A percentile compares a stretch with the other conserved stretches of the same genome.
Conservation (phyloP, 2,329 filamentous ascomycete genomes). For the Verticillium albo-atrum region DNA sequence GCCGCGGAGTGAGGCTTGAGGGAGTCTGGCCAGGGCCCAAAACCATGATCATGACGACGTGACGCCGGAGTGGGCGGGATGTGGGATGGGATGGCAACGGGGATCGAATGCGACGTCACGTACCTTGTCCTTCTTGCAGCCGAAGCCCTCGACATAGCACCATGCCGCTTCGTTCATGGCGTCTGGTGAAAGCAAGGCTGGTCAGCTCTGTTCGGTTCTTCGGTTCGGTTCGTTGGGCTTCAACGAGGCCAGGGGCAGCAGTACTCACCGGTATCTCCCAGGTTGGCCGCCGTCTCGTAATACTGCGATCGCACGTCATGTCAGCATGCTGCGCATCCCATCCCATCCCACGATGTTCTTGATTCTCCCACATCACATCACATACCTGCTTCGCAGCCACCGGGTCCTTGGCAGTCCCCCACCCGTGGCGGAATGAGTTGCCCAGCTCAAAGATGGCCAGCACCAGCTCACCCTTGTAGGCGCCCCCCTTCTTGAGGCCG, state of each 20-base stretch:
- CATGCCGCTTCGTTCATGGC: slow-evolving; percentile 96
- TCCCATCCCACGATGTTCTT: no score
- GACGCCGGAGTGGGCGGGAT: neutral
- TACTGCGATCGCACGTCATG: slow-evolving; percentile 59
- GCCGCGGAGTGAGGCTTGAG: neutral
- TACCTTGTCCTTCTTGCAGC: slow-evolving; percentile 98
- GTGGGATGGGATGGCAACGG: neutral
- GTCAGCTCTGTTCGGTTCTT: slow-evolving; percentile 7
- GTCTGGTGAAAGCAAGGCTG: slow-evolving; percentile 45
- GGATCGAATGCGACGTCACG: slow-evolving; percentile 29
- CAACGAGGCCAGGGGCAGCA: neutral
- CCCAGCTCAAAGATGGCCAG: slow-evolving; percentile 94
- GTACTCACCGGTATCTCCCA: slow-evolving; percentile 74
- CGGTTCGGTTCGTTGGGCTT: slow-evolving; percentile 8
- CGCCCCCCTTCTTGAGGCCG: slow-evolving; percentile 87
- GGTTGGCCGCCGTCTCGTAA: slow-evolving; percentile 94
- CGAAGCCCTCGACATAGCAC: slow-evolving; percentile 97
- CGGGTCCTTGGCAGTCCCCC: slow-evolving; percentile 84
- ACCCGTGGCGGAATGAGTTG: slow-evolving; percentile 90
- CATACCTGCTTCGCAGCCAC: slow-evolving; percentile 70
- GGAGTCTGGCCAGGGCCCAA: neutral
- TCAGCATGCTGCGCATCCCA: slow-evolving; percentile 13
- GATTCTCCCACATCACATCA: no score
- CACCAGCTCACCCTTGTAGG: slow-evolving; percentile 92
- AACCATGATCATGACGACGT: neutral